These are phyloP conservation scores for Firmiana major DNA, from an alignment of 345 rosid species.

Conservation along the genomic window DNA sequence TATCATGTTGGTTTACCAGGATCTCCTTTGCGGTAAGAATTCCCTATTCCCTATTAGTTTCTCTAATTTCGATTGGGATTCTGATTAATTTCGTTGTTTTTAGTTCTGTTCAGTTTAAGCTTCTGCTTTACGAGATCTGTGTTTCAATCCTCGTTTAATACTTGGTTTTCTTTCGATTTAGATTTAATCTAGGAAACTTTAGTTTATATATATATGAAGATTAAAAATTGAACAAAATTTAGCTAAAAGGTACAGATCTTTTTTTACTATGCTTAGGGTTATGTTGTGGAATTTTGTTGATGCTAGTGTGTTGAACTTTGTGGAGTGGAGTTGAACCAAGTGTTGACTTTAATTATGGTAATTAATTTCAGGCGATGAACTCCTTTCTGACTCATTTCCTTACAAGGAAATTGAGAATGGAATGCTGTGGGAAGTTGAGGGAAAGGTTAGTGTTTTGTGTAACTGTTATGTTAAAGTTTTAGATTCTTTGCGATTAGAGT, in stretches of 20 bases:
- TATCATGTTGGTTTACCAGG: constrained; percentile 94
- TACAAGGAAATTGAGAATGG: constrained; percentile 83
- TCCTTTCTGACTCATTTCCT: constrained; percentile 89
- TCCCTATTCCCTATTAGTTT: neutral
- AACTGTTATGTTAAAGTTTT: neutral
- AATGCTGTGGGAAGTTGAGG: constrained; percentile 84
- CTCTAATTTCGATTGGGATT: neutral
- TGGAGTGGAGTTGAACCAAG: neutral
- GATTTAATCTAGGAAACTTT: neutral
- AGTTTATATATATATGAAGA: neutral
- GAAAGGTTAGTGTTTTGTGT: constrained; percentile 50
- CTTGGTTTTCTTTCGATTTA: neutral
- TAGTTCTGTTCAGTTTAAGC: neutral
- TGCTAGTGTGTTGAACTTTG: neutral
- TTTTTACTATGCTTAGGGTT: no score
- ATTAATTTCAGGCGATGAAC: constrained; percentile 70
- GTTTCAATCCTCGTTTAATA: neutral
- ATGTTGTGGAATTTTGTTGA: neutral
- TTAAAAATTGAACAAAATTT: no score
- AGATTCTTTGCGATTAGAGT: neutral
- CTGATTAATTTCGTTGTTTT: neutral
- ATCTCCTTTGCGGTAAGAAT: constrained; percentile 57
- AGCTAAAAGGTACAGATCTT: neutral
- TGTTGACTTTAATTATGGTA: neutral
- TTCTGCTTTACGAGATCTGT: constrained; percentile 13